Conservation (phyloP, 2,329 filamentous ascomycete genomes). For the Eurotiales sp. region DNA sequence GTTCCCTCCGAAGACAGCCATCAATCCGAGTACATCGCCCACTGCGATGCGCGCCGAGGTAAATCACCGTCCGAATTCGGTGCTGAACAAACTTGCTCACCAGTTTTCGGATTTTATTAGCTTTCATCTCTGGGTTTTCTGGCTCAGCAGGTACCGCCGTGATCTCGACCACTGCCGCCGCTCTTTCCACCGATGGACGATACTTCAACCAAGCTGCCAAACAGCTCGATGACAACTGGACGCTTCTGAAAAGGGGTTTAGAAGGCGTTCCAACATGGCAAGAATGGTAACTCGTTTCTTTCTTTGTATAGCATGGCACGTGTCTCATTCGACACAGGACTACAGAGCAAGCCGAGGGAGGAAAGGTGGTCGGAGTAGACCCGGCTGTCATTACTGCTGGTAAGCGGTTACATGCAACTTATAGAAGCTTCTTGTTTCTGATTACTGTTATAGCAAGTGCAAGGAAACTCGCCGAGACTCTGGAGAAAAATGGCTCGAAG, state of each 20-base stretch:
- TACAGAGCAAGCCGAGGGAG: constrained; percentile 77
- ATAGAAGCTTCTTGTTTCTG: not conserved
- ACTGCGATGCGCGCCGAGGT: constrained; percentile 85
- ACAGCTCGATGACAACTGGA: constrained; percentile 89
- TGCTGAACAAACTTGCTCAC: constrained; percentile 6
- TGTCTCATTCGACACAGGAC: constrained; percentile 42
- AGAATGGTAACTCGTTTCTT: constrained; percentile 65
- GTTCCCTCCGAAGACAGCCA: constrained; percentile 96
- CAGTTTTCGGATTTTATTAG: constrained; percentile 35
- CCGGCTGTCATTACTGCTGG: constrained; percentile 75
- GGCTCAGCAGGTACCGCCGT: constrained; percentile 93
- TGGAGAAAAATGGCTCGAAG: constrained; percentile 77
- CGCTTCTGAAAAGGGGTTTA: constrained; percentile 84
- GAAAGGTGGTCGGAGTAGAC: constrained; percentile 87
- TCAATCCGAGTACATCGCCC: constrained; percentile 95
- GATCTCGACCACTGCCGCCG: constrained; percentile 79
- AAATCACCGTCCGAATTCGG: constrained; percentile 19
- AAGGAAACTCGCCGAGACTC: constrained; percentile 75
- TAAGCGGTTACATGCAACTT: constrained; percentile 25
- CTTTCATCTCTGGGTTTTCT: constrained; percentile 89
- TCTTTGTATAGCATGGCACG: not conserved
- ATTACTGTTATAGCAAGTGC: constrained; percentile 51
- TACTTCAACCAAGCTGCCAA: constrained; percentile 97
- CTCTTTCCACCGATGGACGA: constrained; percentile 87
- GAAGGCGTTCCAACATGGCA: constrained; percentile 96